phyloP scores from a whole-genome alignment of 371 early-diverging fungal genomes.

The Apophysomyces elegans region DNA sequence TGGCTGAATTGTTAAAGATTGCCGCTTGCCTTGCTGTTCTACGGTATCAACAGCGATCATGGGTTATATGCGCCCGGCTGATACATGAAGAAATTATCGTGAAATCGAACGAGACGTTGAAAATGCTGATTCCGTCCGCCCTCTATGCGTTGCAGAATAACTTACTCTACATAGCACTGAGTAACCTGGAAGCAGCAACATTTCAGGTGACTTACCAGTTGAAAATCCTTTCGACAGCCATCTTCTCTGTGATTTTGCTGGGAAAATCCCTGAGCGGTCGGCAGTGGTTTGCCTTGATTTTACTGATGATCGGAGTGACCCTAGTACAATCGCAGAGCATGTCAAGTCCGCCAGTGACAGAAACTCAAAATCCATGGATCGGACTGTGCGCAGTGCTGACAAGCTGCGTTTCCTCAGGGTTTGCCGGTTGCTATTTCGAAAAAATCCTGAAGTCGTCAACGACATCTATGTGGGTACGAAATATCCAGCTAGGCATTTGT shows the following conservation, averaged over 20 bases:
- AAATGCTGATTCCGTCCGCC: constrained; percentile 84
- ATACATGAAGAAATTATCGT: constrained; percentile 54
- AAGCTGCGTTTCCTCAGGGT: constrained; percentile 70
- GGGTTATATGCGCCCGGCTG: constrained; percentile 28
- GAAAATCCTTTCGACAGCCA: constrained; percentile 94
- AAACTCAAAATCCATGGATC: constrained; percentile 54
- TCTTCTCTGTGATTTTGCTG: constrained; percentile 85
- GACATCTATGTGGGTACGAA: constrained; percentile 77
- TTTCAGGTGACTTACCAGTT: constrained; percentile 97
- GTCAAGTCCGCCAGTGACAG: constrained; percentile 25
- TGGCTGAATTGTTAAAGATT: constrained; percentile 66
- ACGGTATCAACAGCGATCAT: constrained; percentile 33
- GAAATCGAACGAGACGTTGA: constrained; percentile 59
- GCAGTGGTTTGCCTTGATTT: constrained; percentile 85
- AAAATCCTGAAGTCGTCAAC: constrained; percentile 63
- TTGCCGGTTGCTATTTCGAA: constrained; percentile 77
- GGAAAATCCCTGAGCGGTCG: constrained; percentile 59
- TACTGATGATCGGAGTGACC: constrained; percentile 88
- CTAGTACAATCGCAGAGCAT: constrained; percentile 77
- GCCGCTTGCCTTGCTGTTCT: constrained; percentile 49
- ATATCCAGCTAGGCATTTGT: constrained; percentile 75
- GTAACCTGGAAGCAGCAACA: constrained; percentile 89
- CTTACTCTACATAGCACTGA: constrained; percentile 86
- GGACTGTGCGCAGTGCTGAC: constrained; percentile 67
- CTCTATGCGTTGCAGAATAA: constrained; percentile 96